Conservation (phyloP, 176 grass and related monocot genomes). For the Phyllostachys edulis region DNA sequence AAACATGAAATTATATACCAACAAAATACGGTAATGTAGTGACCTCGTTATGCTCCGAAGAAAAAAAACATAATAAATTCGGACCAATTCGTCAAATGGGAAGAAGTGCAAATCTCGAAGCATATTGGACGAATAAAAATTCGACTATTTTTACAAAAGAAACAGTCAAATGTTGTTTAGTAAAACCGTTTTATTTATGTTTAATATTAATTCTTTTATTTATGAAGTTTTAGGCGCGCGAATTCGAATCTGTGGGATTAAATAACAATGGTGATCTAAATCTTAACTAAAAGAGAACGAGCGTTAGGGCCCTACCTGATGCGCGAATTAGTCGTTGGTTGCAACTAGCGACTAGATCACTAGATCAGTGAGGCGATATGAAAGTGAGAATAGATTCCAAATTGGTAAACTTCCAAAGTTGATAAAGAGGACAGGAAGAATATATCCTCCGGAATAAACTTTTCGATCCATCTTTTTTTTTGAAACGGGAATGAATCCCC, state of each 20-base stretch:
- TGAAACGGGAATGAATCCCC: too few relatives aligned
- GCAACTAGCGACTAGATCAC: background rate
- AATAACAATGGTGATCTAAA: background rate
- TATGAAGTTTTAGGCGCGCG: background rate
- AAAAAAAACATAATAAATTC: too few relatives aligned
- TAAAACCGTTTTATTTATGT: background rate
- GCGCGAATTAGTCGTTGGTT: background rate
- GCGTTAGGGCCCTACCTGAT: background rate
- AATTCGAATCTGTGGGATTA: background rate
- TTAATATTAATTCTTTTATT: background rate
- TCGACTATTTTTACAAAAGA: too few relatives aligned
- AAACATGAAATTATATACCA: too few relatives aligned
- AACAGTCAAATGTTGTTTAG: too few relatives aligned
- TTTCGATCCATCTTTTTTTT: too few relatives aligned
- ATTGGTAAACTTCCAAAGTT: constrained; percentile 37
- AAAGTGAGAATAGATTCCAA: constrained; percentile 37
- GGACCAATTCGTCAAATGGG: too few relatives aligned
- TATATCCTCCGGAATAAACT: constrained; percentile 31
- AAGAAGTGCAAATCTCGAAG: too few relatives aligned
- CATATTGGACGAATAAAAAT: too few relatives aligned
- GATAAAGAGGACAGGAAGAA: constrained; percentile 36
- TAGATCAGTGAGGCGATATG: constrained; percentile 1
- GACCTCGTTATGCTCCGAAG: too few relatives aligned
- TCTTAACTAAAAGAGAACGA: background rate
- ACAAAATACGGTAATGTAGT: too few relatives aligned